Evolutionary conservation across 1,284 basidiomycete species (phyloP).

Genomic region (Singerocomus inundabilis): DNA sequence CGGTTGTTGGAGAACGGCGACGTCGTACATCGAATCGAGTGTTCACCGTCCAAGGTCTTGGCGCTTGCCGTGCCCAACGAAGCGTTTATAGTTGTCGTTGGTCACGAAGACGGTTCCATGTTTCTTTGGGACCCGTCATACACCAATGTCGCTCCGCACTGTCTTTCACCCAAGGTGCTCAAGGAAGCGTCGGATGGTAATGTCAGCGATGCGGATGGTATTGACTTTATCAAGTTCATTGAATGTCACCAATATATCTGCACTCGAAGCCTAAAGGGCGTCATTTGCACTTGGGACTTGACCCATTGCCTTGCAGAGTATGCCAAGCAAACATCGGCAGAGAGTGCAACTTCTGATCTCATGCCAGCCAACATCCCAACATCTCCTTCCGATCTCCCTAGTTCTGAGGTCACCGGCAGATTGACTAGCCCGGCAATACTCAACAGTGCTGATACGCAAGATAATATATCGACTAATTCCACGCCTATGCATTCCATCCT

Average conservation of each 20-base stretch:
- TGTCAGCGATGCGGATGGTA: conserved; percentile 1
- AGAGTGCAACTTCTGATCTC: background rate
- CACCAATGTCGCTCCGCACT: conserved; percentile 4
- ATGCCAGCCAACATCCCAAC: background rate
- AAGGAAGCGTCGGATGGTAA: background rate
- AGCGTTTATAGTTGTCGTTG: conserved; percentile 12
- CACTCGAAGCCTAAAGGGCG: conserved; percentile 16
- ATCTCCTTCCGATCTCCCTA: background rate
- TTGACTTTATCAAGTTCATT: conserved; percentile 20
- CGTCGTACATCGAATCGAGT: conserved; percentile 10
- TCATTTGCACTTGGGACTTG: conserved; percentile 23
- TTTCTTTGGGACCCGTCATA: conserved; percentile 23
- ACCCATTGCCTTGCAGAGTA: conserved; percentile 13
- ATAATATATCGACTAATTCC: background rate
- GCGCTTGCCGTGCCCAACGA: conserved; percentile 11
- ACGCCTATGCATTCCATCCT: background rate
- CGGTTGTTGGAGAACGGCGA: conserved; percentile 17
- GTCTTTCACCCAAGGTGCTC: conserved; percentile 1
- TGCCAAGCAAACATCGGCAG: background rate
- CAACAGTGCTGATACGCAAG: background rate
- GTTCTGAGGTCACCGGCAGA: background rate
- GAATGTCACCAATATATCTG: conserved; percentile 6
- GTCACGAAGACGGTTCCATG: conserved; percentile 18
- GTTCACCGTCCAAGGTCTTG: conserved; percentile 10
- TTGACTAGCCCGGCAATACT: background rate